Evolutionary conservation across 768 basidiomycete genomes (phyloP), one percentile per base, ranked within the genome.

Genomic region (Boletellus ananiceps): DNA sequence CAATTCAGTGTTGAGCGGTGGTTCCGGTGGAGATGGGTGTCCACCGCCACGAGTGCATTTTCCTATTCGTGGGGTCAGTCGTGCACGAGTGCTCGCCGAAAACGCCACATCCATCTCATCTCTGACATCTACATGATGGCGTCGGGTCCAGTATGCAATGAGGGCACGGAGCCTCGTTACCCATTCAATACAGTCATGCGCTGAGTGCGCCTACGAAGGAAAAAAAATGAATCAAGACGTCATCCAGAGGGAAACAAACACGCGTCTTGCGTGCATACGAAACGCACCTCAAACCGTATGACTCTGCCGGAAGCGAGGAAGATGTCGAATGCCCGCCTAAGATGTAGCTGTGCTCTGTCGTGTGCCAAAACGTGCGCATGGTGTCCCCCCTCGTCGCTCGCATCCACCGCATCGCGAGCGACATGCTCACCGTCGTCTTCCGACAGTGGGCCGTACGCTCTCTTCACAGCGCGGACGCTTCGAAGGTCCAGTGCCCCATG

Each of bases 41-140:
- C 73, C 71, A 40, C 69, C 68, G 23, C 68, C 66, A 50, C 69
- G 66, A 34, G 37, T 18, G 29, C 46, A 59, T 29, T 56, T 66
- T 14, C 39, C 40, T 2, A 71, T 68, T 47, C 73, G 76, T 5
- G 84, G 84, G 0, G 86, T 89, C 23, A 86, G 57, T 43, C 81
- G 74, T 33, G 79, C 75, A 48, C 80, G 75, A 25, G 74, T 74
- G 33, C 79, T 63, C 32, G 61, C 62, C 16, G 56, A 68, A 62
- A 84, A 80, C 15, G 82, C 80, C 35, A 90, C 69, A 49, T 89
- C 83, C 83, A 93, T 93, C 66, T 91, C 89, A 49, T 84, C 77
- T 51, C 74, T 74, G 13, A 91, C 84, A 60, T 94, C 92, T 37
- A 77, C 73, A 21, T 80, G 78, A 57, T 93, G 86, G 18, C 84